phyloP scores from a whole-genome alignment of 805 yeast species.

The Kuraishia hungarica region DNA sequence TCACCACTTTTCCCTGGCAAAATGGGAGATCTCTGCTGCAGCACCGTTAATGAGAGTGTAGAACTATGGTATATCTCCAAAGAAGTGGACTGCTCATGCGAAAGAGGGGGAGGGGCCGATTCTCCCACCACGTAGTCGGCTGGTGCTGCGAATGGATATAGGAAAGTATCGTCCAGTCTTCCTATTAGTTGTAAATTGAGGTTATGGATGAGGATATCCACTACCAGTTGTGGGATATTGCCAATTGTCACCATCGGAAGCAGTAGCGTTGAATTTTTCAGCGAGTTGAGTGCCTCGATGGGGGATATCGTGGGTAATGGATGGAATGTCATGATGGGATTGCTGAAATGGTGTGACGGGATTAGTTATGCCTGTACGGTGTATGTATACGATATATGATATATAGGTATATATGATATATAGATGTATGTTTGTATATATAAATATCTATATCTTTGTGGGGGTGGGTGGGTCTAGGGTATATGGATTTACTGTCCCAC shows the following conservation, averaged over 20 bases:
- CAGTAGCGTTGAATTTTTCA: conserved; percentile 36
- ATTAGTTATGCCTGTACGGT: too few species aligned
- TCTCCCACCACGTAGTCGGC: conserved; percentile 35
- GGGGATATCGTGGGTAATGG: conserved; percentile 13
- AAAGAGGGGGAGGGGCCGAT: conserved; percentile 7
- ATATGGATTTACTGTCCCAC: too few species aligned
- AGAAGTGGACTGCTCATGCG: conserved; percentile 34
- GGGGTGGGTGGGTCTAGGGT: too few species aligned
- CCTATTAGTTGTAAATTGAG: conserved; percentile 42
- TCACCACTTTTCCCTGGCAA: conserved; percentile 49
- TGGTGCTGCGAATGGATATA: conserved; percentile 84
- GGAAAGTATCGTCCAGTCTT: conserved; percentile 45
- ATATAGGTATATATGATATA: too few species aligned
- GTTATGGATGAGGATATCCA: conserved; percentile 68
- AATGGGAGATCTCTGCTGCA: conserved; percentile 82
- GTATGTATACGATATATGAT: too few species aligned
- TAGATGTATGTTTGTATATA: too few species aligned
- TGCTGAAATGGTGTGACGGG: background rate
- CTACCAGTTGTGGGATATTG: conserved; percentile 78
- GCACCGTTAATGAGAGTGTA: conserved; percentile 34
- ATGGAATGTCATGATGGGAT: conserved; percentile 18
- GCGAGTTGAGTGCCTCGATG: conserved; percentile 10
- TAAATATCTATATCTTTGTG: too few species aligned
- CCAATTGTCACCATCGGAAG: conserved; percentile 83
- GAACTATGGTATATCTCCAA: conserved; percentile 54